These are phyloP conservation scores for Fusarium tanahbumbuense DNA, from an alignment of 2,329 filamentous ascomycete genomes.

Conservation along the genomic window DNA sequence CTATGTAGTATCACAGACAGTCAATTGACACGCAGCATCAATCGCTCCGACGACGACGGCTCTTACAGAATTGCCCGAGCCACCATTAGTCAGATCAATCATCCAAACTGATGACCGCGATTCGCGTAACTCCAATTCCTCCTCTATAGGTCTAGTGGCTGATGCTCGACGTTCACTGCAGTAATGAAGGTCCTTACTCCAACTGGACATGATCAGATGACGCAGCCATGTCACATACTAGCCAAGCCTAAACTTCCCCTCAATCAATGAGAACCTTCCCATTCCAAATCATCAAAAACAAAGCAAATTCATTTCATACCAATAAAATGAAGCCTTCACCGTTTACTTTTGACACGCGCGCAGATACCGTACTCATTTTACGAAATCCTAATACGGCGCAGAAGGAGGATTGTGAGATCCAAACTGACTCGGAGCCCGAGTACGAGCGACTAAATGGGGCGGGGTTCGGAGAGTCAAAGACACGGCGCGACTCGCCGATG, in stretches of 20 bases:
- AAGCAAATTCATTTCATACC: not conserved
- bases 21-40: not conserved
- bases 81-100: not conserved
- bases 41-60: not conserved
- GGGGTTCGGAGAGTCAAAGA: conserved; percentile 7
- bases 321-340: conserved; percentile 19
- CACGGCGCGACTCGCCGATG: conserved; percentile 22
- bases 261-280: conserved; percentile 2
- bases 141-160: conserved; percentile 21
- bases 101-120: not conserved
- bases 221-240: conserved; percentile 26
- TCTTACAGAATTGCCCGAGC: no score
- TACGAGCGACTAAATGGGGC: conserved; percentile 21
- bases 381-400: conserved; percentile 10
- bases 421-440: conserved; percentile 22
- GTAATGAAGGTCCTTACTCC: conserved; percentile 17
- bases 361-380: conserved; percentile 22
- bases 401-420: not conserved
- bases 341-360: conserved; percentile 25
- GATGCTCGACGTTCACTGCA: conserved; percentile 7
- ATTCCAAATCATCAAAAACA: conserved; percentile 1
- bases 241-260: conserved; percentile 21
- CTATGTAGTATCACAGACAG: not conserved
- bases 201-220: conserved; percentile 29
- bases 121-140: conserved; percentile 1